Base-by-base conservation (phyloP, 2,329 filamentous ascomycete species). In the Trichoderma simmonsii region DNA sequence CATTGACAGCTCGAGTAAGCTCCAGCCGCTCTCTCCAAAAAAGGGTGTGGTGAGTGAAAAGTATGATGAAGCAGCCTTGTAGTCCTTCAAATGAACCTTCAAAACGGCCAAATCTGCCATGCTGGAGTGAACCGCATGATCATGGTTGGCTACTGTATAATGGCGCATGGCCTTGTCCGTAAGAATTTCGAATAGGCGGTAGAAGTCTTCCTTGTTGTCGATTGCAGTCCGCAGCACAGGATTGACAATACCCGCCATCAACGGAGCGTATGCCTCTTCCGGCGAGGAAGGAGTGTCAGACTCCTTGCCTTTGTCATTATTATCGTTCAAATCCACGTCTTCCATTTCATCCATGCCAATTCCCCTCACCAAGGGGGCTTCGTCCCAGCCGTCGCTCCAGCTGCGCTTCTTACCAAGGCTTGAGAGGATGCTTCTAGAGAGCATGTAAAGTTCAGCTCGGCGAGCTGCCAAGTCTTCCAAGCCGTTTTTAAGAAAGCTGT, bases 71-170 rank as follows among this genome's bases (percentile, higher is more conserved):
- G 96, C 95, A 1, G 89, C 87, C 3, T 84, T 85, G 78, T 91
- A 95, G 75, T 98, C 93, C 26, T 88, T 87, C 3, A 93, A 85
- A 73, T 92, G 89, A 76, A 91, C 96, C 77, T 95, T 95, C 65
- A 98, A 84, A 6, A 96, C 88, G 1, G 94, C 96, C 60, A 98
- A 86, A 80, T 99, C 96, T 11, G 93, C 92, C 80, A 95, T 89
- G 73, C 91, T 90, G 24, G 90, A 88, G 76, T 97, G 91, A 1
- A 92, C 91, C 8, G 93, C 93, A 76, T 97, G 92, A 0, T 86
- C 86, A 74, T 95, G 92, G 70, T 91, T 92, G 5, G 95, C 94
- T 5, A 94, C 89, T 15, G 90, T 90, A 79, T 93, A 97, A 78
- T 97, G 93, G 2, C 92, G 92, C 71, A 97, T 88, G 3, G 95